Conservation (phyloP, 495 filamentous ascomycete species). For the Aspergillus conjunctus region DNA sequence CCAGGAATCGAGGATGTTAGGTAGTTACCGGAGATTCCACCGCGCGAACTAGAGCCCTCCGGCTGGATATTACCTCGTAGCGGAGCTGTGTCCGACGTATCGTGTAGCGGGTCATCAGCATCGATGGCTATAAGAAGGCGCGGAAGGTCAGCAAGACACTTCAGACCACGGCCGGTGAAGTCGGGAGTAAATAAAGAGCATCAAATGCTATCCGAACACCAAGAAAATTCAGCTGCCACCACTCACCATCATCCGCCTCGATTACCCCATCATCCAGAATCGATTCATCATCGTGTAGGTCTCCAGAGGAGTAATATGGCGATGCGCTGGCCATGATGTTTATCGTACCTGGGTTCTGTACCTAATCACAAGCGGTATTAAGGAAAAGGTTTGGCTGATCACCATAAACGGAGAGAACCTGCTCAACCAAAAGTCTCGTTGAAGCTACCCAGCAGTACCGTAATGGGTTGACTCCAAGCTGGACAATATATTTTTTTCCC, state of each 20-base stretch:
- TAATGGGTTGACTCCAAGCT: not conserved
- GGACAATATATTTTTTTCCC: not conserved
- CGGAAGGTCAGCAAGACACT: not conserved
- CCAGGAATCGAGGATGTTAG: conserved; percentile 88
- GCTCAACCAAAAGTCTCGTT: conserved; percentile 15
- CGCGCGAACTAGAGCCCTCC: conserved; percentile 50
- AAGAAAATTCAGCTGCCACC: not conserved
- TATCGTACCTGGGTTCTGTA: conserved; percentile 15
- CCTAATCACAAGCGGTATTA: conserved; percentile 4
- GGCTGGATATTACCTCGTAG: conserved; percentile 78
- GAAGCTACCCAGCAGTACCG: conserved; percentile 2
- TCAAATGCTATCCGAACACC: not conserved
- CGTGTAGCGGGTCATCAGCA: conserved; percentile 84
- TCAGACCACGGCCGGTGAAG: too few species aligned
- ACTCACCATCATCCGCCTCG: conserved; percentile 90
- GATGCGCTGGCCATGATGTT: conserved; percentile 48
- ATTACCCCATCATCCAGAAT: conserved; percentile 86
- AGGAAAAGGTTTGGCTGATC: not conserved
- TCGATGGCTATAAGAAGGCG: conserved; percentile 62
- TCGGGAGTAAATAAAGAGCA: too few species aligned
- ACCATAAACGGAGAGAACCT: not conserved
- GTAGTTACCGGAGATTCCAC: conserved; percentile 56
- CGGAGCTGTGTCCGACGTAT: conserved; percentile 66
- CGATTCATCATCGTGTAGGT: conserved; percentile 58
- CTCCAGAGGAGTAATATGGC: conserved; percentile 38